Conservation (phyloP, 768 basidiomycete genomes). For the Lactarius tabidus region DNA sequence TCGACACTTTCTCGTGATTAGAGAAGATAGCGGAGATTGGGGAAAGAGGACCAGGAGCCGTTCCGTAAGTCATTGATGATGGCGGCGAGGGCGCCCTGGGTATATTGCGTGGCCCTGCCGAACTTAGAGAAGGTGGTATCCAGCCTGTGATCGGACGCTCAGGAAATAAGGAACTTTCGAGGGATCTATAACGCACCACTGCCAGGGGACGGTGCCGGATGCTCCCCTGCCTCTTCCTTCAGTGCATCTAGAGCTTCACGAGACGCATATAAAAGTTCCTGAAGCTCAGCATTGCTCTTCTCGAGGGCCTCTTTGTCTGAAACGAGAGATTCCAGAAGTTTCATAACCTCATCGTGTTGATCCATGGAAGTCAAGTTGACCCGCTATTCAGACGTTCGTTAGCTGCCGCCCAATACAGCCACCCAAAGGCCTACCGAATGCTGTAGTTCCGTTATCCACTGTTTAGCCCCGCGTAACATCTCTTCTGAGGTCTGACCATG, state of each 20-base stretch:
- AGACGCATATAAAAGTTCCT: slow-evolving; percentile 65
- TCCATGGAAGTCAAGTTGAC: slow-evolving; percentile 40
- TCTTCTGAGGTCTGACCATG: slow-evolving; percentile 64
- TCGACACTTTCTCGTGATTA: neutral
- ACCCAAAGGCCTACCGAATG: slow-evolving; percentile 43
- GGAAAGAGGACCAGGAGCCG: slow-evolving; percentile 22
- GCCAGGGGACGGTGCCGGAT: slow-evolving; percentile 35
- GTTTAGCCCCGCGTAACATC: slow-evolving; percentile 61
- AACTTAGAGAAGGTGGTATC: slow-evolving; percentile 9
- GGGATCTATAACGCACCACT: slow-evolving; percentile 25
- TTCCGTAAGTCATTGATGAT: slow-evolving; percentile 15
- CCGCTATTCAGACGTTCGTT: slow-evolving; percentile 1
- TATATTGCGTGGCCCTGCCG: neutral
- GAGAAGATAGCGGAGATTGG: slow-evolving; percentile 22
- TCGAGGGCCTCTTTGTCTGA: slow-evolving; percentile 80
- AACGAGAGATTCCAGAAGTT: slow-evolving; percentile 79
- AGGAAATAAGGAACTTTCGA: slow-evolving; percentile 15
- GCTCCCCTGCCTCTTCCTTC: slow-evolving; percentile 74
- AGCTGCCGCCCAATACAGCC: neutral
- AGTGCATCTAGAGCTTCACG: slow-evolving; percentile 70
- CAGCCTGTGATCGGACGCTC: slow-evolving; percentile 21
- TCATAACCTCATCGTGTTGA: slow-evolving; percentile 58
- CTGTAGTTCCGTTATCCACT: slow-evolving; percentile 57
- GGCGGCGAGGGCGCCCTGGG: neutral
- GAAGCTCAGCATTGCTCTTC: slow-evolving; percentile 76